These are phyloP conservation scores for Yamadazyma dendronema DNA, from an alignment of 1,139 yeast species.

Conservation along the genomic window DNA sequence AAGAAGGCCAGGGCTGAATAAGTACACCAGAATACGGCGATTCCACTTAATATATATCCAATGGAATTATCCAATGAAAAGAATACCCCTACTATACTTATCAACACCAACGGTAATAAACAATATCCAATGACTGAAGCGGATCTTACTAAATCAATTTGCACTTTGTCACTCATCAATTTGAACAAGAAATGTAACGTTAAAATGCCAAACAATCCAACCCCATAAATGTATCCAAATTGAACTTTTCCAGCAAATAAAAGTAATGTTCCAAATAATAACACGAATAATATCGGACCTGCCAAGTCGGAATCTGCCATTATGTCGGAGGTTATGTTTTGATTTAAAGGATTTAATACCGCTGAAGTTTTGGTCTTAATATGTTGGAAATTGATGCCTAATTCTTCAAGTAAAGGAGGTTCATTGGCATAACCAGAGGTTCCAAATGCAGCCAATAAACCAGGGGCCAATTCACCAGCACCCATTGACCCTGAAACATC, in stretches of 20 bases:
- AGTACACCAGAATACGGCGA: constrained; percentile 91
- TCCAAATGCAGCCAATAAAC: constrained; percentile 88
- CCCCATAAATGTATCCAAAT: constrained; percentile 95
- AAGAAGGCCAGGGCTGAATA: constrained; percentile 92
- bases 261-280: constrained; percentile 82
- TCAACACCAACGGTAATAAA: constrained; percentile 80
- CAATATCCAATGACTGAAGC: constrained; percentile 96
- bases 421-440: constrained; percentile 93
- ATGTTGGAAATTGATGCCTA: constrained; percentile 90
- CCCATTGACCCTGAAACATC: constrained; percentile 52
- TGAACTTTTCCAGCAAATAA: constrained; percentile 89
- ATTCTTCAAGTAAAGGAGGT: constrained; percentile 86
- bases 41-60: constrained; percentile 69
- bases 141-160: constrained; percentile 68
- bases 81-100: constrained; percentile 74
- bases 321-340: constrained; percentile 63
- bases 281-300: constrained; percentile 89
- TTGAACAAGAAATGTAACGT: constrained; percentile 82
- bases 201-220: constrained; percentile 86
- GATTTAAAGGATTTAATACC: constrained; percentile 75
- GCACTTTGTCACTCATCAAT: constrained; percentile 66
- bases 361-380: constrained; percentile 83
- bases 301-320: constrained; percentile 92
- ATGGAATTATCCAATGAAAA: constrained; percentile 64
- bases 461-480: constrained; percentile 61